Evolutionary conservation across 352 stramenopile species (phyloP).

Genomic region (Phytophthora niederhauseri): DNA sequence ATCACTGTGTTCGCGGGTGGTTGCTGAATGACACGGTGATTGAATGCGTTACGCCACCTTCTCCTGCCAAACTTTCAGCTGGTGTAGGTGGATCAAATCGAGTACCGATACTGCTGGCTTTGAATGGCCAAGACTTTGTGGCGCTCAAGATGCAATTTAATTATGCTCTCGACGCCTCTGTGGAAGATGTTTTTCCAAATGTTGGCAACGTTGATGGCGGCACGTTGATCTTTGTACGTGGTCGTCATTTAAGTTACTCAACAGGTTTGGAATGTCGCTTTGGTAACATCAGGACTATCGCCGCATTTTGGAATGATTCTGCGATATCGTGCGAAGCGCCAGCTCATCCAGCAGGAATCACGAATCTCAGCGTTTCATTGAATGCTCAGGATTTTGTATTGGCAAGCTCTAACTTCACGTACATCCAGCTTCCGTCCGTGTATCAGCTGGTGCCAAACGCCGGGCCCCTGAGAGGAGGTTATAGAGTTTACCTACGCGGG

Average conservation of each 20-base stretch:
- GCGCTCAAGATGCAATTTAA: conserved; percentile 55
- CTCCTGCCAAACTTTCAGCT: conserved; percentile 27
- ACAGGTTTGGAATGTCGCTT: conserved; percentile 64
- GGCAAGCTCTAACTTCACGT: conserved; percentile 45
- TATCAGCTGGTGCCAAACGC: conserved; percentile 48
- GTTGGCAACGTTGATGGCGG: conserved; percentile 57
- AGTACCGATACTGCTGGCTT: conserved; percentile 64
- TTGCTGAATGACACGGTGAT: conserved; percentile 39
- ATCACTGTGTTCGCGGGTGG: conserved; percentile 45
- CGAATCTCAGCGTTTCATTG: conserved; percentile 53
- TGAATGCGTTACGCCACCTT: conserved; percentile 43
- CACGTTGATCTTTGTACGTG: conserved; percentile 56
- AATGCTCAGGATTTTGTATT: conserved; percentile 74
- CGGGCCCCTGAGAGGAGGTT: conserved; percentile 40
- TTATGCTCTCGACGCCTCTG: conserved; percentile 49
- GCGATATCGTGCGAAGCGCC: conserved; percentile 66
- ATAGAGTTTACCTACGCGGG: conserved; percentile 43
- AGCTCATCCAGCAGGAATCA: conserved; percentile 28
- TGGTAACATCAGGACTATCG: conserved; percentile 40
- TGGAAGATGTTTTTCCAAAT: conserved; percentile 52
- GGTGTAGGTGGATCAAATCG: conserved; percentile 22
- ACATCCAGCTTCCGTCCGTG: conserved; percentile 49
- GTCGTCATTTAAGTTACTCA: conserved; percentile 70
- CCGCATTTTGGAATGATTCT: conserved; percentile 65
- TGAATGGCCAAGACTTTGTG: conserved; percentile 81